phyloP scores from a whole-genome alignment of 176 grass and related monocot species.

The Oryza meridionalis region DNA sequence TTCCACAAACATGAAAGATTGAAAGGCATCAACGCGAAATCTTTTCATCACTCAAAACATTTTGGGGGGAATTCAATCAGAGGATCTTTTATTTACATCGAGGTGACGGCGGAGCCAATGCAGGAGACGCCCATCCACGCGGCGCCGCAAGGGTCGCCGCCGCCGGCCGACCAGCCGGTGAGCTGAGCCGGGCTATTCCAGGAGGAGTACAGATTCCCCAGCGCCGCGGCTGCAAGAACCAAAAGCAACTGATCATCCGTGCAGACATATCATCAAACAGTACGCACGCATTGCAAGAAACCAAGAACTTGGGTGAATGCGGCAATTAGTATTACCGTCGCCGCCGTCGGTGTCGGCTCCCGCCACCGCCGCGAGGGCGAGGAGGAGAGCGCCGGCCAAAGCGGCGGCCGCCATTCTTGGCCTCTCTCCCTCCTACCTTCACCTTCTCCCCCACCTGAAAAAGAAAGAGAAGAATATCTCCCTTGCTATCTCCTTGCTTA shows the following conservation, averaged over 20 bases:
- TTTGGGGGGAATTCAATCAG: background rate
- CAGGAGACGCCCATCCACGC: conserved; percentile 88
- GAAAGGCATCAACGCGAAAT: background rate
- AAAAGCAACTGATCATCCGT: background rate
- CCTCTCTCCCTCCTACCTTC: background rate
- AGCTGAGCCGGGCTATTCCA: conserved; percentile 83
- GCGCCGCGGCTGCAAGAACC: conserved; percentile 67
- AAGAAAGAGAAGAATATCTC: background rate
- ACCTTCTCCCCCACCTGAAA: background rate
- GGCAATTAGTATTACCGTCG: conserved; percentile 29
- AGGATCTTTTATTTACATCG: conserved; percentile 55
- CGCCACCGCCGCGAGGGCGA: conserved; percentile 31
- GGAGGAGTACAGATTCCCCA: conserved; percentile 69
- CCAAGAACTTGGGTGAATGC: background rate
- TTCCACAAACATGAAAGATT: background rate
- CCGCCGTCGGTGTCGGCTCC: conserved; percentile 48
- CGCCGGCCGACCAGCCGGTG: conserved; percentile 63
- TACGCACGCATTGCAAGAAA: background rate
- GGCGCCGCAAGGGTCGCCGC: conserved; percentile 86
- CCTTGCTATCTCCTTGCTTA: background rate
- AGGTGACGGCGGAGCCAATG: conserved; percentile 71
- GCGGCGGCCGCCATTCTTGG: conserved; percentile 15
- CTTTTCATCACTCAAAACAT: background rate
- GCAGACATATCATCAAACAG: background rate
- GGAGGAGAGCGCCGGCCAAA: conserved; percentile 26